Percentiles rank a stretch among this genome's conserved stretches.
Conservation (phyloP, 805 yeast genomes). For the Zygosaccharomyces pseudorouxii region DNA sequence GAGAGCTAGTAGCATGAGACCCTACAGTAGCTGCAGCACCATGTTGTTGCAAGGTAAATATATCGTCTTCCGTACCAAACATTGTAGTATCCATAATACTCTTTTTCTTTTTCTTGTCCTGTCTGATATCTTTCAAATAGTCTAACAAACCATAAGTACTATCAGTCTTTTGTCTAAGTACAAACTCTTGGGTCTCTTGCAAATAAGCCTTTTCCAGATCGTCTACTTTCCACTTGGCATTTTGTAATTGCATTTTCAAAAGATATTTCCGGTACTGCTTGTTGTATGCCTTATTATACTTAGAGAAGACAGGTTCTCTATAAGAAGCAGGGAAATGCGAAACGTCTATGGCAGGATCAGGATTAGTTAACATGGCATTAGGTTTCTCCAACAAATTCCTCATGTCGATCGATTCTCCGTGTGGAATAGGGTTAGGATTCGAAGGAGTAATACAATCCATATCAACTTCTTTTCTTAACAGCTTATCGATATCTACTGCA, state of each 20-base stretch:
- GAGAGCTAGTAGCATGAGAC: not conserved
- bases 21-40: not conserved
- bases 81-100: slow-evolving; percentile 21
- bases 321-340: slow-evolving; percentile 19
- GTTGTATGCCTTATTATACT: slow-evolving; percentile 28
- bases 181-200: slow-evolving; percentile 13
- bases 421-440: slow-evolving; percentile 60
- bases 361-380: slow-evolving; percentile 24
- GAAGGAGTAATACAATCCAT: slow-evolving; percentile 91
- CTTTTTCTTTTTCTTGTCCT: slow-evolving; percentile 19
- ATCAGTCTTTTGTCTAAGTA: slow-evolving; percentile 12
- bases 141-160: slow-evolving; percentile 23
- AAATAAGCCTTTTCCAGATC: slow-evolving; percentile 25
- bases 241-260: slow-evolving; percentile 30
- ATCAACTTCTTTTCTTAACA: slow-evolving; percentile 88
- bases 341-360: slow-evolving; percentile 20
- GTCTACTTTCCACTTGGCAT: slow-evolving; percentile 23
- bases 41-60: not conserved
- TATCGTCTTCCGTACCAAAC: slow-evolving; percentile 7
- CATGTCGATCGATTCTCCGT: slow-evolving; percentile 76
- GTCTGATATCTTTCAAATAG: slow-evolving; percentile 20
- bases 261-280: slow-evolving; percentile 26
- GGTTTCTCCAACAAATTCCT: slow-evolving; percentile 42
- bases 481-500: slow-evolving; percentile 84
- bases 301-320: slow-evolving; percentile 32